Evolutionary conservation across 2,329 filamentous ascomycete species (phyloP), one percentile per base, ranked within the genome.

Genomic region (Aureobasidium subglaciale): DNA sequence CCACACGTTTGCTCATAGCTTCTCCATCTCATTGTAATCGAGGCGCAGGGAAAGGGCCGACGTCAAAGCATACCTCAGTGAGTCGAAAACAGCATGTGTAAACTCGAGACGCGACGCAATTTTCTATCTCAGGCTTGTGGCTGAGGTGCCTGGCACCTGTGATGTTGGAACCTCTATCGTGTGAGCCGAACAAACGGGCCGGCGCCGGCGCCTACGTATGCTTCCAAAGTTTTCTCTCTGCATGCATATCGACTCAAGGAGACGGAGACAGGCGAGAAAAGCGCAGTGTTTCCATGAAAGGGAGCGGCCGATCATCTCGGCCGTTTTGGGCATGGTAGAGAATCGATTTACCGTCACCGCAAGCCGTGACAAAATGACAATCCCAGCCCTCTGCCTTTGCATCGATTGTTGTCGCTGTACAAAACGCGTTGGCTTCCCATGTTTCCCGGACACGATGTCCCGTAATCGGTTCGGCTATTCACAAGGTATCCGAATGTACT

Each of bases 321-420:
- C 32, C 32, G 27, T 7, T 16, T 9, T 6, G 29, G 2, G 3
- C n/a, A n/a, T n/a, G n/a, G n/a, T 2, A 9, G 2, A n/a, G 24
- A 52, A 52, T 52, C 48, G 48, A 52, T 52, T 30, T 40, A 9
- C 48, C 48, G 48, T 4, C 24, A 24, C 3, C n/a, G 13, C 9
- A 3, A 38, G 35, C 48, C 48, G 48, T 25, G 13, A 16, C n/a
- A 15, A 15, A 29, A 4, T 22, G 37, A 40, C 37, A 40, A 40
- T 20, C 37, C 37, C 6, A 20, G 7, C n/a, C 22, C 37, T 18
- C 24, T 10, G 24, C 46, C n/a, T 20, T 48, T 24, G 25, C 8
- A 8, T 49, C 11, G 16, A 34, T 18, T 6, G 22, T 4, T 25
- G 13, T 6, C 11, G 25, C 3, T 24, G 32, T 49, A 49, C 45